phyloP scores from a whole-genome alignment of 306 rosid genomes.

The Ziziphus jujuba region DNA sequence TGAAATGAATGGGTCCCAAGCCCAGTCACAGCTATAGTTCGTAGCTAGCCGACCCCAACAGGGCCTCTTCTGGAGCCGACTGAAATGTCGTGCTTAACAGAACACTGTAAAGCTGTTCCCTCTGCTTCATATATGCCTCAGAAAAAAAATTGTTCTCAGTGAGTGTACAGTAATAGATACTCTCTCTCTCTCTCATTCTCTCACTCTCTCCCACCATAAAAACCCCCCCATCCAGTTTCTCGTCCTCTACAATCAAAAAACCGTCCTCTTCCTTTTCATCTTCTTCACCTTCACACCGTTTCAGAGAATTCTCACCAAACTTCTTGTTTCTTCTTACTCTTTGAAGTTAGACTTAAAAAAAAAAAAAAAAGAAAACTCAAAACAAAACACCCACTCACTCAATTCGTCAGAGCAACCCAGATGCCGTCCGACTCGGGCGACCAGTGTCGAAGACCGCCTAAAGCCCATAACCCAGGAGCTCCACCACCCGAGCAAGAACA shows the following conservation, averaged over 20 bases:
- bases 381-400: neutral
- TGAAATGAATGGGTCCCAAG: neutral
- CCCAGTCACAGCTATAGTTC: constrained; percentile 19
- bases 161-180: constrained; percentile 20
- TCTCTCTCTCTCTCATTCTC: neutral
- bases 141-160: constrained; percentile 38
- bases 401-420: neutral
- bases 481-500: constrained; percentile 85
- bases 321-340: no score
- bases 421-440: constrained; percentile 75
- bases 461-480: constrained; percentile 33
- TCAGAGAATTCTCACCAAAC: no score
- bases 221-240: constrained; percentile 25
- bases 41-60: constrained; percentile 22
- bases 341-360: no score
- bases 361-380: no score
- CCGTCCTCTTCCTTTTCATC: neutral
- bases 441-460: constrained; percentile 16
- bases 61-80: constrained; percentile 27
- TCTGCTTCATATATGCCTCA: constrained; percentile 68
- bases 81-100: constrained; percentile 72
- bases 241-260: neutral
- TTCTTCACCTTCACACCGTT: neutral
- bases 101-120: constrained; percentile 61
- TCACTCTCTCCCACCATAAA: constrained; percentile 37